Evolutionary conservation across 768 basidiomycete genomes (phyloP), one percentile per base, ranked within the genome.

Genomic region (Macrolepiota dolichaula): DNA sequence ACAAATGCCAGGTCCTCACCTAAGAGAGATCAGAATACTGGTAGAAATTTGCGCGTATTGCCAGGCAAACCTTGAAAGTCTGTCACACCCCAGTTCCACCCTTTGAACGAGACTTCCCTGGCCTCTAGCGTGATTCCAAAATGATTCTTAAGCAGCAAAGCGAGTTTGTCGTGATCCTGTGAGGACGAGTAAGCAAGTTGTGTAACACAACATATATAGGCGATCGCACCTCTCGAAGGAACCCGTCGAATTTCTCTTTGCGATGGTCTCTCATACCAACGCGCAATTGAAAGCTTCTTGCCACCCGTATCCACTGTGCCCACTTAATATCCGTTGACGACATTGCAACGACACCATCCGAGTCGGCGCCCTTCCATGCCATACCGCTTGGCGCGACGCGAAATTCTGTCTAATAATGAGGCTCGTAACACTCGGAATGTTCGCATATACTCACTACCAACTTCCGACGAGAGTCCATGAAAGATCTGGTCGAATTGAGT

Each of bases 41-140:
- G 36, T 13, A 49, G 38, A 38, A 60, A 50, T 46, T 46, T 47
- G 53, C 19, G 10, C 44, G 5, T 19, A 27, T 52, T 27, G 44
- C 17, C 51, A 13, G 38, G 54, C 42, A 66, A 79, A 93, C 96
- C 93, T 82, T 93, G 91, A 64, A 98, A 92, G 69, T 96, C 94
- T 1, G 93, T 92, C 32, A 89, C 84, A 4, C 97, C 97, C 97
- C 97, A 98, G 72, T 99, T 98, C 94, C 94, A 98, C 0, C 97
- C 97, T 71, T 92, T 95, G 71, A 96, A 85, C 12, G 92, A 88
- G 17, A 87, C 81, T 65, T 99, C 97, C 72, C 87, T 88, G 4
- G 82, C 83, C 71, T 98, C 97, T 24, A 98, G 78, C 2, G 90
- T 85, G 61, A 96, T 78, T 46, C 82, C 85, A 76, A 94, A 98